Percentiles rank a stretch among this genome's conserved stretches.
Evolutionary conservation across 768 basidiomycete genomes (phyloP).

Genomic region (Tephrocybe sp.): DNA sequence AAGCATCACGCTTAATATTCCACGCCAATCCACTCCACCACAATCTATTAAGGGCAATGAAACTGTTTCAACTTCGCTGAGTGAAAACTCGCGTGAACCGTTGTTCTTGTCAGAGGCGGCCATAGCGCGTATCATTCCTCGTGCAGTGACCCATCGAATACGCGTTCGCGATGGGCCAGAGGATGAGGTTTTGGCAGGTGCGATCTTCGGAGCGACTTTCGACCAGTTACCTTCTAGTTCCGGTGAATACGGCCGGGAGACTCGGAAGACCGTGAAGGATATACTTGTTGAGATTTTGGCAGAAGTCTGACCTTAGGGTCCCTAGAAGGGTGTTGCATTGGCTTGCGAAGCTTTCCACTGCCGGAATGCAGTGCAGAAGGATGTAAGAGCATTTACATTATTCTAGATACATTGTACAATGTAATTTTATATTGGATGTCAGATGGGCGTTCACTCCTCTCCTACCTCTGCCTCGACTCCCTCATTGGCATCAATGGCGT

Average conservation of each 20-base stretch:
- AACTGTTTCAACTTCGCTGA: not conserved
- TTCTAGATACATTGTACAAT: too few species aligned
- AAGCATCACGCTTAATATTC: conserved; percentile 10
- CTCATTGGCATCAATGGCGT: conserved; percentile 21
- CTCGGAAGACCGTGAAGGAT: conserved; percentile 55
- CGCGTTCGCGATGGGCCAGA: conserved; percentile 66
- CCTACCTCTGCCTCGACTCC: conserved; percentile 15
- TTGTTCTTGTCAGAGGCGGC: conserved; percentile 74
- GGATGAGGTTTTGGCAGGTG: conserved; percentile 67
- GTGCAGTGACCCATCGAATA: conserved; percentile 73
- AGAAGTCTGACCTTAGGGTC: conserved; percentile 33
- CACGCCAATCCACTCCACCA: conserved; percentile 11
- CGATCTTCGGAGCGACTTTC: conserved; percentile 57
- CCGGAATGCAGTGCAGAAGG: too few species aligned
- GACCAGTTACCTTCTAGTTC: conserved; percentile 15
- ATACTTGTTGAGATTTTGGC: conserved; percentile 58
- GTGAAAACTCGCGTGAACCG: conserved; percentile 21
- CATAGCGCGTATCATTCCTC: conserved; percentile 68
- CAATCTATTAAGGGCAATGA: conserved; percentile 1
- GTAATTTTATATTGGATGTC: not conserved
- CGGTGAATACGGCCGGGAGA: conserved; percentile 18
- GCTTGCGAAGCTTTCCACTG: too few species aligned
- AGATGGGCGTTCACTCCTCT: conserved; percentile 1
- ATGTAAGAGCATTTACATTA: too few species aligned
- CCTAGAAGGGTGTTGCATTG: too few species aligned